phyloP scores from a whole-genome alignment of 305 asterid genomes.

The Andrographis paniculata region DNA sequence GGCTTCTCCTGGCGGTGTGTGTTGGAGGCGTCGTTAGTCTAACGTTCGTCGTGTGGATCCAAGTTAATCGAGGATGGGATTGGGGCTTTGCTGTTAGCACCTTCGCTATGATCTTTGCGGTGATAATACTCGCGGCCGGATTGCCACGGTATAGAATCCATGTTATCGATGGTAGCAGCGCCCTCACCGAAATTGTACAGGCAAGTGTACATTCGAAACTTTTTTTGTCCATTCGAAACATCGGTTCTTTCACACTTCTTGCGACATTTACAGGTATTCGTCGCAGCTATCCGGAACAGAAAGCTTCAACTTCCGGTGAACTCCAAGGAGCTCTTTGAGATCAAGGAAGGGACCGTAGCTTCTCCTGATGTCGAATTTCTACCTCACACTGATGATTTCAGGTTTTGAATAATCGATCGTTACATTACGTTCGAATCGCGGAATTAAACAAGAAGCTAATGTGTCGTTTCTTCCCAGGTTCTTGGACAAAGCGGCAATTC shows the following conservation, averaged over 20 bases:
- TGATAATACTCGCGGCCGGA: slow-evolving; percentile 34
- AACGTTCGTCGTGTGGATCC: slow-evolving; percentile 64
- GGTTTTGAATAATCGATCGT: too few relatives aligned
- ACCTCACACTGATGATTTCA: too few relatives aligned
- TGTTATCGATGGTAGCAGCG: slow-evolving; percentile 49
- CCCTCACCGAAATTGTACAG: slow-evolving; percentile 51
- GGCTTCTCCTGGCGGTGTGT: slow-evolving; percentile 47
- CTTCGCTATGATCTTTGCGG: slow-evolving; percentile 39
- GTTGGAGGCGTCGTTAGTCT: slow-evolving; percentile 50
- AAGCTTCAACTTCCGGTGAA: slow-evolving; percentile 45
- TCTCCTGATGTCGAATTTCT: too few relatives aligned
- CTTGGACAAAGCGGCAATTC: too few relatives aligned
- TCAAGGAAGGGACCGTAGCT: not conserved
- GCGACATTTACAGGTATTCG: slow-evolving; percentile 45
- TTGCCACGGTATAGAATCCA: slow-evolving; percentile 48
- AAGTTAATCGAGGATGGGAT: slow-evolving; percentile 73
- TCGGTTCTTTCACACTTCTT: too few relatives aligned
- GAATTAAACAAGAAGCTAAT: too few relatives aligned
- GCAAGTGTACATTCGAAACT: slow-evolving; percentile 14
- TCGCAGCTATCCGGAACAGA: slow-evolving; percentile 54
- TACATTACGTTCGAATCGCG: too few relatives aligned
- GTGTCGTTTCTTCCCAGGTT: too few relatives aligned
- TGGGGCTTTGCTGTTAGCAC: slow-evolving; percentile 47
- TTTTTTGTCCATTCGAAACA: too few relatives aligned
- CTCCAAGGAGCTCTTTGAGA: slow-evolving; percentile 38